phyloP scores from a whole-genome alignment of 371 early-diverging fungal genomes.

The Mortierella sp. region DNA sequence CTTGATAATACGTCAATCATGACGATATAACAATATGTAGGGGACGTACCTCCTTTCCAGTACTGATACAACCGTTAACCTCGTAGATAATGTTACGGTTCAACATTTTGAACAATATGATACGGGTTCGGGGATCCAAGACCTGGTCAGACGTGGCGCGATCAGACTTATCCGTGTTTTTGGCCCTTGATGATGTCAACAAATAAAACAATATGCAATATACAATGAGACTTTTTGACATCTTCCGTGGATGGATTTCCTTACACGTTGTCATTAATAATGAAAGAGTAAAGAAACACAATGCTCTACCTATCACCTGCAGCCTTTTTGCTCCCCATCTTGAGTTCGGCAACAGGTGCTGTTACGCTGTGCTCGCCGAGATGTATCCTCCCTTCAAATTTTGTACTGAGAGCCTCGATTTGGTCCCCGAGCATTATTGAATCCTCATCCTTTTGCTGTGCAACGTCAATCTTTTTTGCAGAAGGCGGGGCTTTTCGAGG shows the following conservation, averaged over 20 bases:
- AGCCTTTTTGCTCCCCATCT: conserved; percentile 82
- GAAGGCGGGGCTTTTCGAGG: conserved; percentile 37
- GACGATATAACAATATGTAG: not conserved
- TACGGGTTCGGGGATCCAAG: conserved; percentile 97
- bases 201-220: too few species aligned
- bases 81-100: conserved; percentile 92
- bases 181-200: conserved; percentile 18
- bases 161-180: conserved; percentile 91
- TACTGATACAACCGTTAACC: conserved; percentile 97
- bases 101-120: conserved; percentile 96
- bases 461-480: conserved; percentile 52
- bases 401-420: conserved; percentile 41
- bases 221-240: not conserved
- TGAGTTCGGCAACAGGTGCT: conserved; percentile 65
- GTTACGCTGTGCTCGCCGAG: conserved; percentile 63
- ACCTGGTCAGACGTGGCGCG: conserved; percentile 99
- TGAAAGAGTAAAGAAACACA: not conserved
- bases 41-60: conserved; percentile 93
- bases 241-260: not conserved
- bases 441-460: conserved; percentile 60
- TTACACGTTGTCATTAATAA: not conserved
- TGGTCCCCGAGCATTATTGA: conserved; percentile 31
- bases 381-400: conserved; percentile 45
- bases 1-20: conserved; percentile 17
- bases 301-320: conserved; percentile 76